phyloP scores from a whole-genome alignment of 1,139 yeast genomes.

The Zygotorulaspora mrakii region DNA sequence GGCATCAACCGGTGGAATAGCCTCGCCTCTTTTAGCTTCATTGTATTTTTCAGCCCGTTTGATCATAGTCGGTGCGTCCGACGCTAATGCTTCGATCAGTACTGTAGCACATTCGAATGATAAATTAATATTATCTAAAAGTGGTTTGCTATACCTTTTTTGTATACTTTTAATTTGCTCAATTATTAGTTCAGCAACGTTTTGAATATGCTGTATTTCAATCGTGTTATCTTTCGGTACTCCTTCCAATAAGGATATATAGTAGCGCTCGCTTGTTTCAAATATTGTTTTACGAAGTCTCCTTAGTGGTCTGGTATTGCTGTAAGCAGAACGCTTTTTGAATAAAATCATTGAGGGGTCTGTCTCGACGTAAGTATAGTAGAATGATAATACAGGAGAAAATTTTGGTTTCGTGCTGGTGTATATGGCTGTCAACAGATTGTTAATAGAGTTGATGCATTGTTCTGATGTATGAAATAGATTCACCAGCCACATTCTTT shows the following conservation, averaged over 20 bases:
- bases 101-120: conserved; percentile 54
- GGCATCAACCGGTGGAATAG: conserved; percentile 56
- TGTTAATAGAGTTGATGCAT: conserved; percentile 47
- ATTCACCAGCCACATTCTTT: conserved; percentile 50
- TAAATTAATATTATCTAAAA: conserved; percentile 56
- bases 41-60: conserved; percentile 50
- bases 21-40: conserved; percentile 38
- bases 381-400: conserved; percentile 50
- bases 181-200: conserved; percentile 55
- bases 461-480: conserved; percentile 48
- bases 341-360: conserved; percentile 44
- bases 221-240: conserved; percentile 65
- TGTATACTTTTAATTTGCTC: conserved; percentile 51
- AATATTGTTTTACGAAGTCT: conserved; percentile 48
- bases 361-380: conserved; percentile 51
- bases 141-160: conserved; percentile 57
- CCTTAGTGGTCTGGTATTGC: conserved; percentile 49
- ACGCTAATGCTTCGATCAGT: conserved; percentile 57
- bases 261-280: conserved; percentile 54
- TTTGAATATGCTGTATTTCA: conserved; percentile 54
- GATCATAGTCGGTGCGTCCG: conserved; percentile 61
- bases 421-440: conserved; percentile 46
- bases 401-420: conserved; percentile 57
- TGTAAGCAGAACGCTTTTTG: conserved; percentile 31
- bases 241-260: conserved; percentile 52